Evolutionary conservation across 257 asterid species (phyloP), one percentile per base, ranked within the genome.

Genomic region (Solanum bukasovii): DNA sequence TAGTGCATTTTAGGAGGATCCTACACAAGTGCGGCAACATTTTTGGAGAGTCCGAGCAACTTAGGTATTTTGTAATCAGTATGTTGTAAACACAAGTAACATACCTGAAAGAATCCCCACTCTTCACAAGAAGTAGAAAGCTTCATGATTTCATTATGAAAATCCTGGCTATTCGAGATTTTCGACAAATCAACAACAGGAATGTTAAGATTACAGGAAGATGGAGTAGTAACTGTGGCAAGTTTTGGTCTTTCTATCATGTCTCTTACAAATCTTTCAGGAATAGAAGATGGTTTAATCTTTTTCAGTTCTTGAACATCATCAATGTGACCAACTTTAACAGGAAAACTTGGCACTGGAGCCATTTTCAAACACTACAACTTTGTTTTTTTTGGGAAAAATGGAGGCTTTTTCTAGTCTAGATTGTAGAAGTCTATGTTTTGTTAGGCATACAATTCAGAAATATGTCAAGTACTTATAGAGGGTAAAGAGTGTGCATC

Each of bases 101-200:
- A 21, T 87, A 95, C 99, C 98, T 97, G 99, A 88, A 97, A 97
- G 86, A 97, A 94, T 27, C 99, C 99, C 99, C 99, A 96, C 37
- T 97, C 95, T 86, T 95, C 86, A 87, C 99, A 97, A 34, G 98
- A 89, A 87, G 67, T 88, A 61, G 89, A 92, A 88, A 97, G 97
- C 87, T 95, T 95, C 56, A 72, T 27, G 10, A 94, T 84, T 78
- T 96, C 98, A 86, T n/a, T 63, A 13, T 68, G 89, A 90, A 93
- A 93, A 29, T 93, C 97, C 29, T 38, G 84, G 46, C 73, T 71
- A 87, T 93, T 89, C 40, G 46, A 88, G 71, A 97, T 94, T 81
- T 93, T 93, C 18, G 98, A 93, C 11, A 97, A 87, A 92, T 97
- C 99, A 88, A 97, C 90, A 7, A 97, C 91, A 27, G 99, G 99